Evolutionary conservation across 2,329 filamentous ascomycete genomes (phyloP).

Genomic region (Aspergillus sp.): DNA sequence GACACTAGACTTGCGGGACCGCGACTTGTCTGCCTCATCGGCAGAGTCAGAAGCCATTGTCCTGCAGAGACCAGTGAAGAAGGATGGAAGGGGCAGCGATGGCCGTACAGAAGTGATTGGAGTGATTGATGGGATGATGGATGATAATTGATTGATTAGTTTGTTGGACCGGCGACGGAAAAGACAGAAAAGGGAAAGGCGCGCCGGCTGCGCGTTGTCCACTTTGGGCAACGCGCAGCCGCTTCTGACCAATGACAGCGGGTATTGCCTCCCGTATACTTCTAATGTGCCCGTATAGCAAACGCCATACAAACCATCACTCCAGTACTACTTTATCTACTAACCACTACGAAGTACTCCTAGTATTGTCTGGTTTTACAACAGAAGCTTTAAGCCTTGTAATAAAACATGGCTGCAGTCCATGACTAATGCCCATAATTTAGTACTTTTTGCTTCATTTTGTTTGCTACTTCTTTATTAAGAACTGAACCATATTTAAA

Average conservation of each 20-base stretch:
- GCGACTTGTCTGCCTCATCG: constrained; percentile 19
- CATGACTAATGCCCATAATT: too few relatives aligned
- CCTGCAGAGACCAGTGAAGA: not conserved
- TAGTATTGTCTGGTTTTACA: too few relatives aligned
- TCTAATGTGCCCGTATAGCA: not conserved
- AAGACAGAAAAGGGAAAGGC: constrained; percentile 4
- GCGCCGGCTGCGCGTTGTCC: constrained; percentile 7
- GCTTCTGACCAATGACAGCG: not conserved
- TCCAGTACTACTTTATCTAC: too few relatives aligned
- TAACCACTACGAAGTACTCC: too few relatives aligned
- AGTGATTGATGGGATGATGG: constrained; percentile 2
- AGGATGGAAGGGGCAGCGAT: not conserved
- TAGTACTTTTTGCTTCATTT: too few relatives aligned
- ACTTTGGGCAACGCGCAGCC: not conserved
- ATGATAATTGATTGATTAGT: not conserved
- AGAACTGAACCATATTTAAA: too few relatives aligned
- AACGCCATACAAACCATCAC: not conserved
- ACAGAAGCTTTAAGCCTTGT: too few relatives aligned
- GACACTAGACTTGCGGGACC: constrained; percentile 25
- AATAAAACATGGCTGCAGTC: too few relatives aligned
- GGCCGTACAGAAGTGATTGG: not conserved
- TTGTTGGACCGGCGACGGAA: constrained; percentile 3
- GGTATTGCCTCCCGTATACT: not conserved
- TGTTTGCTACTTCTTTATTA: too few relatives aligned
- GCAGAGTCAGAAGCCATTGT: constrained; percentile 23